Evolutionary conservation across 225 moss, liverwort and hornwort species (phyloP).

Genomic region (Pleurozium schreberi): DNA sequence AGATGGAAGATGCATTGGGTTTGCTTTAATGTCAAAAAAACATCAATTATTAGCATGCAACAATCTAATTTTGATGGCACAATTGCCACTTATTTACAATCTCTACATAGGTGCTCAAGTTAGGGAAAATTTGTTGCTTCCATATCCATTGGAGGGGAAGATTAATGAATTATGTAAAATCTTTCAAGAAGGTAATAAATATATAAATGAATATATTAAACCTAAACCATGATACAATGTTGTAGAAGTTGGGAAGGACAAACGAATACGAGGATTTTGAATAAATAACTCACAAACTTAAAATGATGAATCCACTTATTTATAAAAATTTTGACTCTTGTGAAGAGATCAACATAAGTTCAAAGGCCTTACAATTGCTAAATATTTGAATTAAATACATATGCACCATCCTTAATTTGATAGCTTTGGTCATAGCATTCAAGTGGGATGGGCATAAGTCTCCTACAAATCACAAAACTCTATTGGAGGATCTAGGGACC

Average conservation of each 20-base stretch:
- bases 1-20: background rate
- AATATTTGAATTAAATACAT: background rate
- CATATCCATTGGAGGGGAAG: background rate
- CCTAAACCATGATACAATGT: no score
- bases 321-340: background rate
- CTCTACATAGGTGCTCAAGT: no score
- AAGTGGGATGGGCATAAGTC: rapidly evolving
- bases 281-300: background rate
- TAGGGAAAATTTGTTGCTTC: background rate
- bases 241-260: background rate
- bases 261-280: no score
- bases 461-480: rapidly evolving
- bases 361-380: background rate
- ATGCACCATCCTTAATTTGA: background rate
- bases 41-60: no score
- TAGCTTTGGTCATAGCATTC: no score
- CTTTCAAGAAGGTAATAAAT: background rate
- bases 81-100: background rate
- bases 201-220: background rate
- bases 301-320: background rate
- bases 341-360: no score
- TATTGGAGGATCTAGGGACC: background rate
- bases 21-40: background rate
- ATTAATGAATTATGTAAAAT: background rate
- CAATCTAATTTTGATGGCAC: background rate